Conservation (phyloP, 148 eudicot species). For the Selenicereus undatus region DNA sequence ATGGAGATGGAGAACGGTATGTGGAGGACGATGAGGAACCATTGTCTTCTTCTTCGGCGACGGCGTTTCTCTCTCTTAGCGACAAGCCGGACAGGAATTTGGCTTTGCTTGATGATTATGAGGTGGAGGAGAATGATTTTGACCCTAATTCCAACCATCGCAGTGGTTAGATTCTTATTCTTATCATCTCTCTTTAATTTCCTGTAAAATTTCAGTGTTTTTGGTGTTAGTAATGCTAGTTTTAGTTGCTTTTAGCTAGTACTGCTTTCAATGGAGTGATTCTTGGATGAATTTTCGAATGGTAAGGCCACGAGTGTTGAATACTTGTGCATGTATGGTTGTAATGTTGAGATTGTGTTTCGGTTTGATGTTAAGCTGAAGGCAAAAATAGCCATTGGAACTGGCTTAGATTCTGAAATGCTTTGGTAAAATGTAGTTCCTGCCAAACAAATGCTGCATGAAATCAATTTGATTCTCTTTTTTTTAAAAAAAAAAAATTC, state of each 20-base stretch:
- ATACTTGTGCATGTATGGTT: neutral
- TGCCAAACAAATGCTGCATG: neutral
- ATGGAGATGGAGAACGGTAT: slow-evolving; percentile 19
- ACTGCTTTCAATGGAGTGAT: neutral
- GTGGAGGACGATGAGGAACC: slow-evolving; percentile 27
- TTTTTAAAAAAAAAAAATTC: no score
- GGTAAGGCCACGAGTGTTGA: neutral
- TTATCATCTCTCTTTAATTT: neutral
- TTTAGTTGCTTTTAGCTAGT: neutral
- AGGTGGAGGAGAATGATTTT: slow-evolving; percentile 72
- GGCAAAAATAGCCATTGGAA: neutral
- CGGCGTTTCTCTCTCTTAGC: slow-evolving; percentile 57
- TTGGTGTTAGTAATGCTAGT: neutral
- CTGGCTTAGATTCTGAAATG: neutral
- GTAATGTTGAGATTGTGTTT: neutral
- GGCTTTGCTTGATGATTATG: slow-evolving; percentile 84
- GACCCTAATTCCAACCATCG: slow-evolving; percentile 61
- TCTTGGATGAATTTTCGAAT: neutral
- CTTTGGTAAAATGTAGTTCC: neutral
- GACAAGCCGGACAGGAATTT: slow-evolving; percentile 72
- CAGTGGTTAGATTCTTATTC: slow-evolving; percentile 43
- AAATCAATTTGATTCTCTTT: neutral
- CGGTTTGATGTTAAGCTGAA: neutral
- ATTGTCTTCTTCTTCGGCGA: slow-evolving; percentile 21
- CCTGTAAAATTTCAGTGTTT: neutral